Evolutionary conservation across 2,329 filamentous ascomycete genomes (phyloP), one percentile per base, ranked within the genome.

Genomic region (Verticillium isaacii): DNA sequence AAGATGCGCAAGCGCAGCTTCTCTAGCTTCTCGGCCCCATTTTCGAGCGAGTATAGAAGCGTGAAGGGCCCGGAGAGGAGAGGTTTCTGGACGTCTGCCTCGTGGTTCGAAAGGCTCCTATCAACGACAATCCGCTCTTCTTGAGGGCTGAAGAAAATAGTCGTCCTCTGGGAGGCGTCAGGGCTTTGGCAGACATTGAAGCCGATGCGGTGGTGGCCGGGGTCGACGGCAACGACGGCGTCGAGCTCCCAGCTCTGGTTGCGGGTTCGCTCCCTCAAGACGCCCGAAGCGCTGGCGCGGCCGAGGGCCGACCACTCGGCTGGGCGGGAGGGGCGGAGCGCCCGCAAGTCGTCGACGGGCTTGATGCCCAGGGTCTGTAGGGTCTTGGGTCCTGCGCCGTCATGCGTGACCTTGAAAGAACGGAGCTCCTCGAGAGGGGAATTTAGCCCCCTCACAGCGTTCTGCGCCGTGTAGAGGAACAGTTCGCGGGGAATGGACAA

Each of bases 401-500:
- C 32, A 3, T 60, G 34, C 0, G 36, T 29, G 1, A 65, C 55
- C 36, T 79, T 74, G 50, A 82, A 69, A 2, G 76, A 82, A 0
- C 74, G 76, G 57, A 83, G 78, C 0, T 73, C 68, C 8, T 69
- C 60, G 7, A 83, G 61, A 0, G 69, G 58, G 0, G 77, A 78
- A 6, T 56, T 65, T 5, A 76, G 71, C 0, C 78, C 74, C 5
- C 72, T 67, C 0, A 69, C 71, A 2, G 82, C 77, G 12, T 74
- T 66, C 4, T 67, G 63, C 2, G 77, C 62, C 0, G 74, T 76
- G 62, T 72, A 70, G n/a, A 83, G 62, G n/a, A 69, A 69, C 1
- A 82, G 62, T 23, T 77, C 75, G 17, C 80, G 70, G 0, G 80
- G 80, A 5, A 83, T 63, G 1, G 80, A 80, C 9, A 83, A 69